Base-by-base conservation (phyloP, 2,329 filamentous ascomycete species). In the Cryphonectria parasitica region DNA sequence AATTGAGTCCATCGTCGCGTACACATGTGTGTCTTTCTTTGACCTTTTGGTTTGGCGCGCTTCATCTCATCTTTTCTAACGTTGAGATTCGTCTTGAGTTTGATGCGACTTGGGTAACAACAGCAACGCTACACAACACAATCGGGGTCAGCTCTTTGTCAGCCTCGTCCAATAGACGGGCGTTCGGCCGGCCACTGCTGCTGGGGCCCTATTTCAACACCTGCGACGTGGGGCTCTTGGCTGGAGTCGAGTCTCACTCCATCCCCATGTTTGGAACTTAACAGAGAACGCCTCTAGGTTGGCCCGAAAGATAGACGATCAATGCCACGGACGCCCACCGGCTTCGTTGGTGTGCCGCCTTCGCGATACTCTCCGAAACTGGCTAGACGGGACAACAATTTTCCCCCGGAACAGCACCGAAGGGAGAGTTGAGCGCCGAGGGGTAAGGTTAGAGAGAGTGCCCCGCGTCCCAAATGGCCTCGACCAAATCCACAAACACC, bases 41-140 rank as follows among this genome's bases (percentile, higher is more conserved):
- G 19, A n/a, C 10, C 45, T n/a, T 49, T 31, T 66, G 25, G 25
- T 31, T n/a, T 66, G 64, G 64, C 22, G 43, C 17, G 64, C 64
- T 39, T 66, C 64, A 39, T 66, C 64, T 22, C 43, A 66, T 54
- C 15, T 36, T 36, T 45, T 64, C 63, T 25, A 66, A 56, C 28
- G 56, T 56, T 49, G 45, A 52, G 19, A 39, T 54, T n/a, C 64
- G 49, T 66, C 64, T 66, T 49, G 49, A 36, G 19, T 66, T 31
- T 64, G 13, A 13, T 19, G 6, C 54, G 34, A 13, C 34, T 39
- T 61, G 31, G 34, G 45, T 49, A n/a, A n/a, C 45, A n/a, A 22
- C 58, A 36, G 17, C 17, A 60, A 39, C 58, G 31, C n/a, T 19
- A 19, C 22, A 31, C 28, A 36, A 34, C 34, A 34, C 6, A 34